Percentiles rank a stretch among this genome's conserved stretches.
Evolutionary conservation across 306 rosid species (phyloP).

Genomic region (Castanea crenata): DNA sequence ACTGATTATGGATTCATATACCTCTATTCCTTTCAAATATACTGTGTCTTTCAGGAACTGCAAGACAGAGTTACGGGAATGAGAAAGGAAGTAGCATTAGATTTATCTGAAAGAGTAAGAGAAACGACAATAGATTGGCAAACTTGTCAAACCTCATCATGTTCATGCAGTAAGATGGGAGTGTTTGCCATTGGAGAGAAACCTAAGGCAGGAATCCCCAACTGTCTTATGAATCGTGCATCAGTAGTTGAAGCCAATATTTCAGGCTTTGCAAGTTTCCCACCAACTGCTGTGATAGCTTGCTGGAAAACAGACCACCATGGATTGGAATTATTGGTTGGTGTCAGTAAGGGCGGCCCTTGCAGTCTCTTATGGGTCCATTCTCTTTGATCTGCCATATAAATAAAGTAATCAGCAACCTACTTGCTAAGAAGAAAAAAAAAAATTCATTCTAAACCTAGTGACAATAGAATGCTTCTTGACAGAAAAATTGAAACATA

Average conservation of each 20-base stretch:
- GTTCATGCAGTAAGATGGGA: conserved; percentile 94
- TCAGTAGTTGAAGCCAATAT: conserved; percentile 81
- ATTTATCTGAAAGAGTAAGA: background rate
- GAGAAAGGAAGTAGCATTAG: background rate
- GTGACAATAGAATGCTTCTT: conserved; percentile 6
- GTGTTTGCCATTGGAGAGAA: conserved; percentile 89
- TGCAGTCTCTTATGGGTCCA: conserved; percentile 65
- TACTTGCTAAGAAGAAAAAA: conserved; percentile 7
- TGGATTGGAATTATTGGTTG: conserved; percentile 73
- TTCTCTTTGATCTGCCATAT: conserved; percentile 53
- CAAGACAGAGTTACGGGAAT: conserved; percentile 21
- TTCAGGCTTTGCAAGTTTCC: conserved; percentile 79
- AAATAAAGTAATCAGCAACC: conserved; percentile 4
- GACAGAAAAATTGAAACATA: background rate
- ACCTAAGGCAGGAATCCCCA: conserved; percentile 82
- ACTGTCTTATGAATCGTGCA: conserved; percentile 63
- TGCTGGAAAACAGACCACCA: conserved; percentile 86
- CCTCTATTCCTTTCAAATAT: conserved; percentile 69
- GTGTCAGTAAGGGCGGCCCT: conserved; percentile 70
- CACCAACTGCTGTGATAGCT: conserved; percentile 68
- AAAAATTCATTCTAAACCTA: conserved; percentile 12
- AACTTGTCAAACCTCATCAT: conserved; percentile 64
- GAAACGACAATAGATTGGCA: conserved; percentile 5
- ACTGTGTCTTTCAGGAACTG: conserved; percentile 75
- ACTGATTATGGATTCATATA: conserved; percentile 82